Percentiles rank a stretch among this genome's conserved stretches.
Conservation (phyloP, 208 protist genomes). For the Trypanosoma mega region DNA sequence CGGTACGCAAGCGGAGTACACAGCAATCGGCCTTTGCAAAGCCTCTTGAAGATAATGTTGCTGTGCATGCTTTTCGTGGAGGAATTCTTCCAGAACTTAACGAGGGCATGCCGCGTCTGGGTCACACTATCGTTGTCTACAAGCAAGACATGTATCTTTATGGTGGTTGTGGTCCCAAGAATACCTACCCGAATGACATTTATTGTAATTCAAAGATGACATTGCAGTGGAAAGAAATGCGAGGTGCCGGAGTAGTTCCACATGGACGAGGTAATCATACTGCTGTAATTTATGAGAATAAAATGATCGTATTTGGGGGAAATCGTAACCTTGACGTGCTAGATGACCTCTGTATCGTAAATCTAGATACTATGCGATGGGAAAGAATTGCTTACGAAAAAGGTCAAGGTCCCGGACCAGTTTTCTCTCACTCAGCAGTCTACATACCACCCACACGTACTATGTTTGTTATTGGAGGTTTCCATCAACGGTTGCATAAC, state of each 20-base stretch:
- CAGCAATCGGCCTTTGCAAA: not conserved
- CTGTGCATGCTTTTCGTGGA: constrained; percentile 39
- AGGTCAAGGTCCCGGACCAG: constrained; percentile 62
- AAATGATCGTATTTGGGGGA: constrained; percentile 83
- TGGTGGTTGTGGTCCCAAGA: constrained; percentile 68
- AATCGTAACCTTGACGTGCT: constrained; percentile 74
- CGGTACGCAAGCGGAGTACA: too few species aligned
- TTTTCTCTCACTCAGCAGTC: constrained; percentile 80
- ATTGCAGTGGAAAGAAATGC: constrained; percentile 79
- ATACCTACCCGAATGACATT: constrained; percentile 60
- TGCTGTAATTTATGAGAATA: constrained; percentile 55
- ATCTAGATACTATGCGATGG: constrained; percentile 62
- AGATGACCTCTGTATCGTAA: constrained; percentile 75
- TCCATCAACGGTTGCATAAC: constrained; percentile 85
- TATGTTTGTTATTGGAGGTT: constrained; percentile 83
- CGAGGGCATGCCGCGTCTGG: constrained; percentile 64
- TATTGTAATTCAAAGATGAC: constrained; percentile 77
- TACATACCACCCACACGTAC: constrained; percentile 53
- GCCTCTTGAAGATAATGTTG: not conserved
- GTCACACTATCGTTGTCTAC: constrained; percentile 79
- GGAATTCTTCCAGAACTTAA: constrained; percentile 66
- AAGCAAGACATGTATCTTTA: constrained; percentile 75
- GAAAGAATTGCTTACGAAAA: constrained; percentile 73
- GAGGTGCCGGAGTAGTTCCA: constrained; percentile 69
- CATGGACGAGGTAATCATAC: constrained; percentile 77